Percentiles rank a stretch among this genome's conserved stretches.
These are phyloP conservation scores for Mucor ambiguus DNA, from an alignment of 371 early-diverging fungal species.

Conservation along the genomic window DNA sequence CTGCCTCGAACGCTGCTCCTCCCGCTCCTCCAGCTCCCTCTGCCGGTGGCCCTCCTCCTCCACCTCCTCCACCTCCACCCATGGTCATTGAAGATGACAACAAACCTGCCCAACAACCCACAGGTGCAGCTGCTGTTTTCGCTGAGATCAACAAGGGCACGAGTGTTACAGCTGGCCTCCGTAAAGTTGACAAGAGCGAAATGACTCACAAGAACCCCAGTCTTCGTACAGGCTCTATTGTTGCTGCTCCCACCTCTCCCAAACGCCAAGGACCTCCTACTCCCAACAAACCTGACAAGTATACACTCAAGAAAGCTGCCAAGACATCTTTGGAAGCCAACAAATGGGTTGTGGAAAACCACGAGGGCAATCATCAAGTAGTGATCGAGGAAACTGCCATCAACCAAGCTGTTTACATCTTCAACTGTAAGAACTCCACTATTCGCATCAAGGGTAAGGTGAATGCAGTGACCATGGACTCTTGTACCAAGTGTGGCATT, in stretches of 20 bases:
- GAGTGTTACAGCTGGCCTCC: constrained; percentile 78
- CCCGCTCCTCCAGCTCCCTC: constrained; percentile 53
- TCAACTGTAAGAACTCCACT: constrained; percentile 87
- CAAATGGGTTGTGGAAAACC: constrained; percentile 94
- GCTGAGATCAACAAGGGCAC: constrained; percentile 87
- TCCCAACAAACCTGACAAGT: constrained; percentile 64
- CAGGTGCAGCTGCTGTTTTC: constrained; percentile 76
- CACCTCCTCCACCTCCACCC: constrained; percentile 72
- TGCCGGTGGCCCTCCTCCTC: constrained; percentile 63
- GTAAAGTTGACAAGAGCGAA: constrained; percentile 92
- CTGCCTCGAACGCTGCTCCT: constrained; percentile 28
- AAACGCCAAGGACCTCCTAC: constrained; percentile 66
- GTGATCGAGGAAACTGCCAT: constrained; percentile 82
- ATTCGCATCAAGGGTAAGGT: constrained; percentile 91
- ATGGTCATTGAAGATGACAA: constrained; percentile 33
- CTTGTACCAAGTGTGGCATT: constrained; percentile 87
- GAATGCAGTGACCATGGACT: constrained; percentile 86
- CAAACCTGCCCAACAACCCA: constrained; percentile 19
- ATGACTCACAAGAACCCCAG: constrained; percentile 98
- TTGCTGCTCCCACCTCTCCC: constrained; percentile 38
- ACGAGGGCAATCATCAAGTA: constrained; percentile 74
- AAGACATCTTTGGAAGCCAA: constrained; percentile 83
- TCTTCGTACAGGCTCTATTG: constrained; percentile 69
- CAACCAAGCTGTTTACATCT: constrained; percentile 91
- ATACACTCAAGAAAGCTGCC: constrained; percentile 77